Conservation (phyloP, 305 asterid species). For the Nicotiana rustica region DNA sequence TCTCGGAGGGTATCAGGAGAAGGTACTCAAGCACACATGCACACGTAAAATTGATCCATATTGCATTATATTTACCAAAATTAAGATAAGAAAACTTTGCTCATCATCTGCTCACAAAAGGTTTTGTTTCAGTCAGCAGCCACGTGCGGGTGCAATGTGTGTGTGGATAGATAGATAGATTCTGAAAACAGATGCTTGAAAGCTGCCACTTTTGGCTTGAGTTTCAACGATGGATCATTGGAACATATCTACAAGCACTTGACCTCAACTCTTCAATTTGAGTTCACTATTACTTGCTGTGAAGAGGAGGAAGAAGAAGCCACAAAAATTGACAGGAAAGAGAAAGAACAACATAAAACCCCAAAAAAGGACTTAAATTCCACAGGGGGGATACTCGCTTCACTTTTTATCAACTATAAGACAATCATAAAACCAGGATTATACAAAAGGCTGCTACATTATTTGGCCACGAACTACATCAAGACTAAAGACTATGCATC, state of each 20-base stretch:
- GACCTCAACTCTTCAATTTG: not conserved
- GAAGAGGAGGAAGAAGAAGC: no score
- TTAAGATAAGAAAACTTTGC: no score
- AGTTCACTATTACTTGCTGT: conserved; percentile 5
- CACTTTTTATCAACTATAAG: not conserved
- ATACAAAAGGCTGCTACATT: conserved; percentile 15
- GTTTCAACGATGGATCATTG: not conserved
- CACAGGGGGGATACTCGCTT: not conserved
- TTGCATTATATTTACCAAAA: no score
- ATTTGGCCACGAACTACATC: not conserved
- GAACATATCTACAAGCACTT: not conserved
- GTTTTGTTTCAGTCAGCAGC: no score
- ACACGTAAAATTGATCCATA: no score
- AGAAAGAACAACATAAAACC: not conserved
- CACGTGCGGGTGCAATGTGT: no score
- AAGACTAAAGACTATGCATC: not conserved
- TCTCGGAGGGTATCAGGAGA: no score
- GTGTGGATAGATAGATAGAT: no score
- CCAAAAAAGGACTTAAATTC: not conserved
- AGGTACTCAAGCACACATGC: no score
- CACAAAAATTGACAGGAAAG: not conserved
- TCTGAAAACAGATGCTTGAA: no score
- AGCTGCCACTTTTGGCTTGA: not conserved
- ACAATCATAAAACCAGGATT: not conserved
- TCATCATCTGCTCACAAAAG: no score